Evolutionary conservation across 2,329 filamentous ascomycete species (phyloP).

Genomic region (Remersonia thermophila): DNA sequence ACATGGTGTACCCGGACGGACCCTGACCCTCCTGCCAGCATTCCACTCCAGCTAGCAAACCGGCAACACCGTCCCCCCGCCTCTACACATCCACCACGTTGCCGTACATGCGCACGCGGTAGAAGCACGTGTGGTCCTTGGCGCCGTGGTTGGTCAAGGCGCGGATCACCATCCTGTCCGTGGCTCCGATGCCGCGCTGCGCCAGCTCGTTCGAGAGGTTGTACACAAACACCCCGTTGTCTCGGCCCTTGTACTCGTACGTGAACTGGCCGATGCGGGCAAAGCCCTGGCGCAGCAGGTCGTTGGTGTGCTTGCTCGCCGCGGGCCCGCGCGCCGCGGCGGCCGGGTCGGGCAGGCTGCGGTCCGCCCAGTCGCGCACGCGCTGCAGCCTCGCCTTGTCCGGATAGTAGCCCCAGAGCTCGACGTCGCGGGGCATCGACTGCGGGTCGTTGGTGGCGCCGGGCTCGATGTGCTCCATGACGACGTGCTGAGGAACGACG

Average conservation of each 20-base stretch:
- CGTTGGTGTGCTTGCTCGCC: no score
- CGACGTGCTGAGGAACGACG: slow-evolving; percentile 55
- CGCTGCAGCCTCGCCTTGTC: slow-evolving; percentile 30
- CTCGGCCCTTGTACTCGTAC: slow-evolving; percentile 34
- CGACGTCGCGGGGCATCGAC: slow-evolving; percentile 53
- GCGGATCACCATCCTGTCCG: slow-evolving; percentile 42
- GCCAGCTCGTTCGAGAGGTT: slow-evolving; percentile 34
- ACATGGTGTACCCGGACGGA: no score
- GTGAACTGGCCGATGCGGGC: slow-evolving; percentile 46
- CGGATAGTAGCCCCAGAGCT: slow-evolving; percentile 53
- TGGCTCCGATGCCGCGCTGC: slow-evolving; percentile 32
- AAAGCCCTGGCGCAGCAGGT: slow-evolving; percentile 25
- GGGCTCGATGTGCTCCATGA: slow-evolving; percentile 59
- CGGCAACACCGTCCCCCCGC: not conserved
- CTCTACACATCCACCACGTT: slow-evolving; percentile 15
- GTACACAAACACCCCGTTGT: slow-evolving; percentile 39
- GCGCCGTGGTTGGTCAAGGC: slow-evolving; percentile 47
- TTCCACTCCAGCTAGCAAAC: no score
- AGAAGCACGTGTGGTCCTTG: slow-evolving; percentile 51
- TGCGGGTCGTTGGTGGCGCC: slow-evolving; percentile 48
- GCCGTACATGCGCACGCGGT: slow-evolving; percentile 48
- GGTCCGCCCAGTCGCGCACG: slow-evolving; percentile 29
- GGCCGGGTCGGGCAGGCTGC: no score
- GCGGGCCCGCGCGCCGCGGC: no score
- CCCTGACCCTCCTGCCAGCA: no score